Percentiles rank a stretch among this genome's conserved stretches.
These are phyloP conservation scores for Schizosaccharomyces versatilis DNA, from an alignment of 1,139 yeast genomes.

Conservation along the genomic window DNA sequence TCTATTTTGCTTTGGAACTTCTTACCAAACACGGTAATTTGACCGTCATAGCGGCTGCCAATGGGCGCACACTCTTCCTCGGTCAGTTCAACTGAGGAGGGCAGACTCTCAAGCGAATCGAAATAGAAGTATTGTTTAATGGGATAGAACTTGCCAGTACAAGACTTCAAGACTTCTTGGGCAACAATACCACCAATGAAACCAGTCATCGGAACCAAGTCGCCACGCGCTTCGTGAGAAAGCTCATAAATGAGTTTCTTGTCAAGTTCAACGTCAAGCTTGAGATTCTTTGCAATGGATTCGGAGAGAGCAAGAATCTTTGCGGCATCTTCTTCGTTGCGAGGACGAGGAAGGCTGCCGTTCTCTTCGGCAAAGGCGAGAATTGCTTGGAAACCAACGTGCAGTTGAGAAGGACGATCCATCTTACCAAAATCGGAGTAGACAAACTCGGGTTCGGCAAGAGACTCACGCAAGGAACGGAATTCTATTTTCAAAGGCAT, in stretches of 20 bases:
- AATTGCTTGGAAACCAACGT: constrained; percentile 77
- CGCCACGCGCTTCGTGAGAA: constrained; percentile 75
- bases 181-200: constrained; percentile 88
- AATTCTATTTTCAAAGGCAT: constrained; percentile 47
- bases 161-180: constrained; percentile 86
- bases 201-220: constrained; percentile 73
- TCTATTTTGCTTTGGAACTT: constrained; percentile 51
- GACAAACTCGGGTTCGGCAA: constrained; percentile 55
- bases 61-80: constrained; percentile 54
- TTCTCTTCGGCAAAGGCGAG: constrained; percentile 47
- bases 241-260: constrained; percentile 47
- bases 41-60: constrained; percentile 71
- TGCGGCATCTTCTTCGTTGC: constrained; percentile 49
- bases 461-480: constrained; percentile 40
- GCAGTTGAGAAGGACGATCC: constrained; percentile 75
- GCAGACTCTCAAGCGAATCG: constrained; percentile 82
- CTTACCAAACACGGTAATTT: constrained; percentile 80
- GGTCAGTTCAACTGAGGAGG: constrained; percentile 39
- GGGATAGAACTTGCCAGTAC: constrained; percentile 84
- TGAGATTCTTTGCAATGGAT: constrained; percentile 37
- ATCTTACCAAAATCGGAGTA: constrained; percentile 81
- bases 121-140: constrained; percentile 77
- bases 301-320: constrained; percentile 41
- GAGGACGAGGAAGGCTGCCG: constrained; percentile 56
- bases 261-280: constrained; percentile 39